These are phyloP conservation scores for Vitis hybrid DNA, from an alignment of 177 flowering plant species.

Conservation along the genomic window DNA sequence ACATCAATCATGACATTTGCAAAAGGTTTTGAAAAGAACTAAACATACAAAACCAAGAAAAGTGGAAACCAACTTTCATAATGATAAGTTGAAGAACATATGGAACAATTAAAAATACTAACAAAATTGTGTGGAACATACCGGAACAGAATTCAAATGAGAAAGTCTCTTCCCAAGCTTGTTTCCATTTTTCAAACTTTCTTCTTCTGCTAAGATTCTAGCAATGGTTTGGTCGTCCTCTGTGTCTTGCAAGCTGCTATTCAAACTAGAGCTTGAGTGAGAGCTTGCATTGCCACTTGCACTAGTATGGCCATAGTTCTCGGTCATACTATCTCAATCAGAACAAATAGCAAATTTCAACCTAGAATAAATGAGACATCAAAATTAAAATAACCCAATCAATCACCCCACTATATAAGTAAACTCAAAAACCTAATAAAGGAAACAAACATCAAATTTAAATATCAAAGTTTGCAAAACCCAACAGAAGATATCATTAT, in stretches of 20 bases:
- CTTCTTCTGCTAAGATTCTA: constrained; percentile 47
- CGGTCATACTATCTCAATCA: constrained; percentile 39
- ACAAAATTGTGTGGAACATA: constrained; percentile 13
- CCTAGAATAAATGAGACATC: not conserved
- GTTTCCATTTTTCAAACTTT: constrained; percentile 21
- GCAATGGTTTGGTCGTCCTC: constrained; percentile 68
- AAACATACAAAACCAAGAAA: not conserved
- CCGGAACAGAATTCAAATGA: constrained; percentile 68
- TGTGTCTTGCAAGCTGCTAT: constrained; percentile 52
- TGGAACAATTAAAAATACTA: not conserved
- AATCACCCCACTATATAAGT: not conserved
- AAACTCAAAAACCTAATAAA: not conserved
- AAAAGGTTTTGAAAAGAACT: not conserved
- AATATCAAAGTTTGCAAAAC: not conserved
- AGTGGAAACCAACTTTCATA: not conserved
- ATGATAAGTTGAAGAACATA: not conserved
- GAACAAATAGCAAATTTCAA: constrained; percentile 6
- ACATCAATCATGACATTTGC: not conserved
- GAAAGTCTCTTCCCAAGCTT: constrained; percentile 61
- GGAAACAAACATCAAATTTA: not conserved
- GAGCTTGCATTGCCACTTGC: constrained; percentile 42
- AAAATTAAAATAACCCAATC: not conserved
- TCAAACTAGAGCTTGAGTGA: constrained; percentile 58
- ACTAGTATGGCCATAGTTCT: constrained; percentile 33
- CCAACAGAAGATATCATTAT: not conserved